Evolutionary conservation across 2,329 filamentous ascomycete genomes (phyloP).

Genomic region (Ascochyta fabae): DNA sequence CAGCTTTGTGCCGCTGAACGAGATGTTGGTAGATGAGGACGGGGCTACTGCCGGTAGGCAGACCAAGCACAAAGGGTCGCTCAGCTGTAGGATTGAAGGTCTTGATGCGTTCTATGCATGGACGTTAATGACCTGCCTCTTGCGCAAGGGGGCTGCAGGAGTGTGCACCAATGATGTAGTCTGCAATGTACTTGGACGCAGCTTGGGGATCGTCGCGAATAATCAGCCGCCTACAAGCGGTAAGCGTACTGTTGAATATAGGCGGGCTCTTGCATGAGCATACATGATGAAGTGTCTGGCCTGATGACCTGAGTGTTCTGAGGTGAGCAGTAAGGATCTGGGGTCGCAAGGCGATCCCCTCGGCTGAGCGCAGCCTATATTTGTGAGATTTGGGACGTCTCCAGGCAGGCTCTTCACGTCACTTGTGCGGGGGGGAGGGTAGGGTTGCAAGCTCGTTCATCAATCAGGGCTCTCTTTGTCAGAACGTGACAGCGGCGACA

Average conservation of each 20-base stretch:
- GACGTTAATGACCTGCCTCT: conserved; percentile 31
- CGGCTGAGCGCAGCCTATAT: conserved; percentile 22
- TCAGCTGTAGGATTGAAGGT: conserved; percentile 73
- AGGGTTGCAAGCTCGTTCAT: conserved; percentile 24
- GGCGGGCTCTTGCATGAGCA: conserved; percentile 32
- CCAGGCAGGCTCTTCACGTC: conserved; percentile 25
- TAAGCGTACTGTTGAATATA: conserved; percentile 33
- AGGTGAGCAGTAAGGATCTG: conserved; percentile 15
- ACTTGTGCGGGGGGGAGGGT: conserved; percentile 20
- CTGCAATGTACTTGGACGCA: conserved; percentile 77
- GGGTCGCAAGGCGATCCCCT: conserved; percentile 1
- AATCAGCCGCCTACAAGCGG: conserved; percentile 74
- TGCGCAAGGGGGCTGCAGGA: conserved; percentile 29
- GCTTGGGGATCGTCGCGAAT: conserved; percentile 74
- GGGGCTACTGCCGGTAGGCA: conserved; percentile 84
- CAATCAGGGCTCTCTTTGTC: conserved; percentile 34
- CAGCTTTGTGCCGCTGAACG: conserved; percentile 73
- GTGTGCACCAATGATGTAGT: conserved; percentile 74
- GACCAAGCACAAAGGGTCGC: conserved; percentile 80
- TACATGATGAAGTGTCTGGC: conserved; percentile 38
- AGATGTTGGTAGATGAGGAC: conserved; percentile 78
- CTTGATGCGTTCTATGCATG: conserved; percentile 72
- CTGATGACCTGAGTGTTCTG: conserved; percentile 18
- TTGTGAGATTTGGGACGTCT: conserved; percentile 15
- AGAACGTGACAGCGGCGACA: conserved; percentile 29